Conservation (phyloP, 495 filamentous ascomycete species). For the Penicillium verhagenii region DNA sequence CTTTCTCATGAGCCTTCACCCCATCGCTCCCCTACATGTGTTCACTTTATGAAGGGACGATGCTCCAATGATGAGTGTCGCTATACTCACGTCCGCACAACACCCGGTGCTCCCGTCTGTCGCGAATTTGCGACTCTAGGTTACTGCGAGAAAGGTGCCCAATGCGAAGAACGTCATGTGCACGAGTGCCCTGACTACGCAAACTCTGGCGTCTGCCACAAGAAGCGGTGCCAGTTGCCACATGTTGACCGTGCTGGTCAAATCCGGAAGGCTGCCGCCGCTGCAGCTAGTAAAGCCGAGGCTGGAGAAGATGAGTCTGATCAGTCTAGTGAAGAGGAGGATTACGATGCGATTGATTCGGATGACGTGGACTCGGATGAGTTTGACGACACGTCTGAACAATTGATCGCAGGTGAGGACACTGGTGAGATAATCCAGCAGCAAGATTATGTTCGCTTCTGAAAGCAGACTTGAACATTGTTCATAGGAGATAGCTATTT, state of each 20-base stretch:
- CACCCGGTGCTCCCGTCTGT: constrained; percentile 79
- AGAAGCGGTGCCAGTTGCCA: constrained; percentile 77
- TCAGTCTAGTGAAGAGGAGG: constrained; percentile 81
- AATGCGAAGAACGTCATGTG: constrained; percentile 80
- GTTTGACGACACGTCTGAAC: constrained; percentile 65
- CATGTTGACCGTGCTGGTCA: constrained; percentile 84
- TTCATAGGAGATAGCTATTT: not conserved
- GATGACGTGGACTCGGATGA: constrained; percentile 90
- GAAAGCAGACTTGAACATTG: constrained; percentile 1
- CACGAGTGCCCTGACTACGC: constrained; percentile 93
- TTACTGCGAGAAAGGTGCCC: constrained; percentile 81
- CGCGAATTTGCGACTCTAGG: constrained; percentile 80
- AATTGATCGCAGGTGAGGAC: constrained; percentile 43
- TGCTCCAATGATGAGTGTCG: constrained; percentile 87
- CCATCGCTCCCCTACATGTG: constrained; percentile 80
- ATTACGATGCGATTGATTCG: constrained; percentile 69
- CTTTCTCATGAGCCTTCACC: constrained; percentile 88
- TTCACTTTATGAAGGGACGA: constrained; percentile 87
- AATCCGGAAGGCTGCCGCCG: constrained; percentile 56
- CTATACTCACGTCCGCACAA: constrained; percentile 84
- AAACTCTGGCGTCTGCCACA: constrained; percentile 82
- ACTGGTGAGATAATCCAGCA: constrained; percentile 60
- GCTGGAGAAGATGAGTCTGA: constrained; percentile 66
- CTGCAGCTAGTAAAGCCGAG: constrained; percentile 38
- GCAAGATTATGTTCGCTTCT: constrained; percentile 68